Base-by-base conservation (phyloP, 208 protist species). In the Acanthamoeba sp. region DNA sequence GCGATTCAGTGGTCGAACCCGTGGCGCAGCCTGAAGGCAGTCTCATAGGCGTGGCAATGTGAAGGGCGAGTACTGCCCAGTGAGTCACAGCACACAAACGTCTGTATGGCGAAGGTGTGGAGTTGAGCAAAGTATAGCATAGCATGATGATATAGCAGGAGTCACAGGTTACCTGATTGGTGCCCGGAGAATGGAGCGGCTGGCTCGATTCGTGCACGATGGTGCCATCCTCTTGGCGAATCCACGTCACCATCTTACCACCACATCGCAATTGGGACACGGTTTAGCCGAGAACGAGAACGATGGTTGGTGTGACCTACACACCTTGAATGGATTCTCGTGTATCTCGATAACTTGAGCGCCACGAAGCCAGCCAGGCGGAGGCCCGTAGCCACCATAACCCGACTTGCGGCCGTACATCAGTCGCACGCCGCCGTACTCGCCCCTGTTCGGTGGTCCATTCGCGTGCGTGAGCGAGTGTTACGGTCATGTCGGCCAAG, bases 361-460 rank as follows among this genome's bases (percentile, higher is more conserved):
- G 71, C 71, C 71, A 27, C 36, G 71, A n/a, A 82, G 71, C 71
- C 71, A 82, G 71, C 71, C 71, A 22, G 40, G 36, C 42, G 71
- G 71, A 42, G 71, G 71, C 18, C 71, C 71, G 71, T 82, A 82
- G 36, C 71, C 71, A 27, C 71, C 71, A 34, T 82, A 82, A 20
- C 71, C 71, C 12, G 71, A 36, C 71, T 82, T 82, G 20, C 71
- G 71, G 12, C 71, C 71, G 16, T 82, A 82, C 36, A 50, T 82
- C 24, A 82, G 40, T 20, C 42, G 42, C 36, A 82, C 42, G 42
- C 71, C 71, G 10, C 27, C 71, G 40, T 52, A 50, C 42, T 29
- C 42, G 71, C 40, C 71, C 36, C 36, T 50, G 2, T 9, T 27
- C 24, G 27, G 22, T 27, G 22, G 22, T 22, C 27, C 24, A 69